Conservation (phyloP, 2,329 filamentous ascomycete species). For the Ophiostoma australiae region DNA sequence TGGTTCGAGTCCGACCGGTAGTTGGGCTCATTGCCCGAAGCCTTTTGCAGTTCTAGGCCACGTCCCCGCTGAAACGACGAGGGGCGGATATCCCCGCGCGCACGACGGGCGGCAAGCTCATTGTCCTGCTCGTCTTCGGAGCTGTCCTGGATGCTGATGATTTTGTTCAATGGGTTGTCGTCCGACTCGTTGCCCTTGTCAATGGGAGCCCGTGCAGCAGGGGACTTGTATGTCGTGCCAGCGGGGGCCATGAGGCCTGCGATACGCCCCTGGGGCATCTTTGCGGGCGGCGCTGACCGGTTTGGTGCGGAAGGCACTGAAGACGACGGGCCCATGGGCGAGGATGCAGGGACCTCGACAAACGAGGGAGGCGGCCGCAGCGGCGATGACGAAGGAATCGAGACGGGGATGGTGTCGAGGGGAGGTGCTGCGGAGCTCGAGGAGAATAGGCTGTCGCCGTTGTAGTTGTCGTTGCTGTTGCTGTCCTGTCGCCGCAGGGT, state of each 20-base stretch:
- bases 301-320: conserved; percentile 49
- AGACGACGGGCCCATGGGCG: conserved; percentile 62
- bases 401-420: conserved; percentile 17
- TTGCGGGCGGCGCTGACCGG: conserved; percentile 21
- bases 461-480: conserved; percentile 2
- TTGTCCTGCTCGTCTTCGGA: conserved; percentile 45
- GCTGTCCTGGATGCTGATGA: conserved; percentile 49
- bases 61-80: conserved; percentile 42
- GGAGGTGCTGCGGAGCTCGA: conserved; percentile 24
- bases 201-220: conserved; percentile 28
- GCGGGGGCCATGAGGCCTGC: conserved; percentile 67
- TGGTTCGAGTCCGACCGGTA: neutral
- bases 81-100: conserved; percentile 58
- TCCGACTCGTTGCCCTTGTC: conserved; percentile 20
- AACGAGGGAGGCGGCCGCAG: conserved; percentile 42
- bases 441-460: neutral
- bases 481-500: conserved; percentile 32
- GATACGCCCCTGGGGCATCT: conserved; percentile 38
- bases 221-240: conserved; percentile 64
- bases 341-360: conserved; percentile 85
- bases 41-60: neutral
- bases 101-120: conserved; percentile 37
- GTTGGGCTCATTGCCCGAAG: neutral
- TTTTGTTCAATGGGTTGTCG: conserved; percentile 30
- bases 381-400: conserved; percentile 39